Base-by-base conservation (phyloP, 345 rosid genomes). In the Moricandia moricandioides region DNA sequence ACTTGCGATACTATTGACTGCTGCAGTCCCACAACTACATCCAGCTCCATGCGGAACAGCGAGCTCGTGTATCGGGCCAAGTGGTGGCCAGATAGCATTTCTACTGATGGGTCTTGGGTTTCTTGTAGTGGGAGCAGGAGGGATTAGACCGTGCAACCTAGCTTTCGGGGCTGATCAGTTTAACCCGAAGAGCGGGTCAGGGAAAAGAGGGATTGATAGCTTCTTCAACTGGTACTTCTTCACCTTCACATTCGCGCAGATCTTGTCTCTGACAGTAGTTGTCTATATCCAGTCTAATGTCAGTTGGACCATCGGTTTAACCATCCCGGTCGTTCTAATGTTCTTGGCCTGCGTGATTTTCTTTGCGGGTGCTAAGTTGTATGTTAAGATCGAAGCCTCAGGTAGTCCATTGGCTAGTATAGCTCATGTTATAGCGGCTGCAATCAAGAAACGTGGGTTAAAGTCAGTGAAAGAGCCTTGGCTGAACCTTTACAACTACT, bases 171-270 rank as follows among this genome's bases (percentile, higher is more conserved):
- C 86, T 18, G 97, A 91, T 66, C 97, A 91, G 73, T 91, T 91
- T 70, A 83, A 91, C 62, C 90, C 97, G 0, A 68, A 82, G 31
- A 87, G 88, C 1, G 88, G 83, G 29, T 78, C 97, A 1, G 97
- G 97, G 27, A 87, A 85, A 72, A 85, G 72, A 76, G 97, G 97
- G 39, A 80, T 84, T 49, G 83, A 86, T 33, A 91, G 96, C 74
- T 91, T 91, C 88, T 87, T 91, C 78, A 91, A 91, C 64, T 91
- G 96, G 96, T 88, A 91, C 58, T 85, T 88, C 84, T 91, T 85
- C 78, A 88, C 89, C 74, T 91, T 83, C 86, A 91, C 92, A 52
- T 85, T 88, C 4, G 93, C 96, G 7, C 88, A 86, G 75, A 83
- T 88, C 87, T 63, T 88, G 30, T 82, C 96, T n/a, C 68, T 88